Evolutionary conservation across 495 filamentous ascomycete species (phyloP).

Genomic region (Podospora anserina): DNA sequence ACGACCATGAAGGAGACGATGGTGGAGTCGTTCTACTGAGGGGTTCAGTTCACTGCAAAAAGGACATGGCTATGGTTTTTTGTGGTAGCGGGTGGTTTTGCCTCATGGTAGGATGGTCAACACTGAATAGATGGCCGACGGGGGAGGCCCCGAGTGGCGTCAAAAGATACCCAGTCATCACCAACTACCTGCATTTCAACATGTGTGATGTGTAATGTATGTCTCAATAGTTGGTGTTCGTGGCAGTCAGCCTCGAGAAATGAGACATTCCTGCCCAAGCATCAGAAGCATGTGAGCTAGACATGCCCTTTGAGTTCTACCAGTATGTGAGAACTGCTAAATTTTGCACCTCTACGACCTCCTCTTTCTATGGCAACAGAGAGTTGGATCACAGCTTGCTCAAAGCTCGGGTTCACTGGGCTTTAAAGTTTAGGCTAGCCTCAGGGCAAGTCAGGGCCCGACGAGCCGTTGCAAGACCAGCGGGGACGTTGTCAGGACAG

Average conservation of each 20-base stretch:
- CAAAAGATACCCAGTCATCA: not conserved
- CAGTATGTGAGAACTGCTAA: no score
- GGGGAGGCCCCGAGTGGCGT: not conserved
- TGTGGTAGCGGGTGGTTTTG: not conserved
- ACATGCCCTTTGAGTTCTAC: no score
- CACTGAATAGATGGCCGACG: not conserved
- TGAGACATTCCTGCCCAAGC: not conserved
- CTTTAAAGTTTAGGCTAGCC: no score
- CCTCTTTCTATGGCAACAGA: no score
- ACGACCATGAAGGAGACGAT: constrained; percentile 90
- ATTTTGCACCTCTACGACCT: no score
- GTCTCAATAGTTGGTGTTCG: not conserved
- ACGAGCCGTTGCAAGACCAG: not conserved
- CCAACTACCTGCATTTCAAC: not conserved
- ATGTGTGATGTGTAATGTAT: not conserved
- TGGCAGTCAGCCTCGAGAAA: not conserved
- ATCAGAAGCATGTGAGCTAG: no score
- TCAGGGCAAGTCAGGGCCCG: not conserved
- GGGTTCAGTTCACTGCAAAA: not conserved
- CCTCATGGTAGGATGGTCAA: constrained; percentile 3
- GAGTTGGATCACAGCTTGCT: no score
- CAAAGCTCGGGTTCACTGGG: no score
- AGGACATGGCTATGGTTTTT: not conserved
- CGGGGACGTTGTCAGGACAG: not conserved
- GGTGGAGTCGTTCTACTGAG: constrained; percentile 95